These are phyloP conservation scores for Phytophthora sansomeana DNA, from an alignment of 352 stramenopile genomes.

Conservation along the genomic window DNA sequence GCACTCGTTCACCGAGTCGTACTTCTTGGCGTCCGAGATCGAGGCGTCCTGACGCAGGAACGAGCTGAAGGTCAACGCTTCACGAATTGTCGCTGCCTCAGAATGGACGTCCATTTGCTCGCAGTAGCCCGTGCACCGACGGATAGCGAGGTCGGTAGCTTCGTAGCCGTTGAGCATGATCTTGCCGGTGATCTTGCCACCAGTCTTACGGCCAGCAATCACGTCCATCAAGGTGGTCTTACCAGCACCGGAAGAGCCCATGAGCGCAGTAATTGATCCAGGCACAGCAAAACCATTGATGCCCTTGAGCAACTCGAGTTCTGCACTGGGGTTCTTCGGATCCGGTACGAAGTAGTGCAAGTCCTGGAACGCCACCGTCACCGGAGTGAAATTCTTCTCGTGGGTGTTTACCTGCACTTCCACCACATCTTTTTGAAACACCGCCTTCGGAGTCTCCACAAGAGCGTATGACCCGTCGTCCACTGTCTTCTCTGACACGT, in stretches of 20 bases:
- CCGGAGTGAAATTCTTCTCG: slow-evolving; percentile 13
- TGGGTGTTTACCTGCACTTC: not conserved
- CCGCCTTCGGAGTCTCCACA: slow-evolving; percentile 16
- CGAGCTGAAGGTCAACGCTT: no score
- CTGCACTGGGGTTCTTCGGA: slow-evolving; percentile 12
- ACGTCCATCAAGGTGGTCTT: slow-evolving; percentile 14
- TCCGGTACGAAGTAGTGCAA: slow-evolving; percentile 18
- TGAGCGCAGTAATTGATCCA: slow-evolving; percentile 7
- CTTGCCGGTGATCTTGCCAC: slow-evolving; percentile 1
- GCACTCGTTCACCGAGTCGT: no score
- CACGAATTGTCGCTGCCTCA: no score
- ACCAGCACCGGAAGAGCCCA: slow-evolving; percentile 3
- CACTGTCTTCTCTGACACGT: slow-evolving; percentile 14
- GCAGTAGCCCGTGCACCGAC: no score
- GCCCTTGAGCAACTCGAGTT: slow-evolving; percentile 13
- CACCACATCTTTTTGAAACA: not conserved
- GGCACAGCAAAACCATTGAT: slow-evolving; percentile 10
- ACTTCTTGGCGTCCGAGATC: no score
- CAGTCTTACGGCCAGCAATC: slow-evolving; percentile 13
- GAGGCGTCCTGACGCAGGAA: no score
- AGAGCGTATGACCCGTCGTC: slow-evolving; percentile 17
- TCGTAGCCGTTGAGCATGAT: not conserved
- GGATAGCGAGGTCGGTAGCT: not conserved
- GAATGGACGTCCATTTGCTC: no score
- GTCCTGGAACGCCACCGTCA: slow-evolving; percentile 26